phyloP scores from a whole-genome alignment of 1,139 yeast genomes.

The Casaregolazyma lundiana region DNA sequence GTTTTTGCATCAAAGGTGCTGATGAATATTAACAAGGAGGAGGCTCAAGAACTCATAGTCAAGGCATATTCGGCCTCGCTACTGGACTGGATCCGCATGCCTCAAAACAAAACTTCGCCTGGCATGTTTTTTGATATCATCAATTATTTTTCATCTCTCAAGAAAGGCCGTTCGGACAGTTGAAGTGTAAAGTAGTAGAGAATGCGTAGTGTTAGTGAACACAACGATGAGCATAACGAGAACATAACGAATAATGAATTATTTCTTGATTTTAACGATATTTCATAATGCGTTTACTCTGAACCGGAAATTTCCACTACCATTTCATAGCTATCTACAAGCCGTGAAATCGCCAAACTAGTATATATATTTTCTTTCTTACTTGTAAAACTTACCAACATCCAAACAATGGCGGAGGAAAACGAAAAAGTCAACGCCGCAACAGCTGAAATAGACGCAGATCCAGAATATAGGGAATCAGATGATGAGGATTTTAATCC shows the following conservation, averaged over 20 bases:
- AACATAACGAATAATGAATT: too few relatives aligned
- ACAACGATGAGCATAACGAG: too few relatives aligned
- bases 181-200: not conserved
- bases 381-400: not conserved
- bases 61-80: constrained; percentile 55
- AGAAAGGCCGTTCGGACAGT: constrained; percentile 19
- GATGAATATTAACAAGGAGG: constrained; percentile 21
- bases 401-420: not conserved
- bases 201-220: too few relatives aligned
- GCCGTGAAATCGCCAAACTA: too few relatives aligned
- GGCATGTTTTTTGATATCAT: constrained; percentile 70
- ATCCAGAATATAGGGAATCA: constrained; percentile 49
- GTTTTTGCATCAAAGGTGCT: constrained; percentile 59
- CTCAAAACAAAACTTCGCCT: constrained; percentile 50
- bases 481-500: constrained; percentile 67
- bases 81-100: constrained; percentile 53
- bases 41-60: constrained; percentile 36
- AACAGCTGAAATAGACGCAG: constrained; percentile 20
- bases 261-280: too few relatives aligned
- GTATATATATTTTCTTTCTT: not conserved
- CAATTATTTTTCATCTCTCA: constrained; percentile 63
- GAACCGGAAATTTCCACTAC: not conserved
- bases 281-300: not conserved
- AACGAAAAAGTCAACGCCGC: constrained; percentile 2
- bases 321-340: too few relatives aligned